Evolutionary conservation across 306 rosid genomes (phyloP).

Genomic region (Inga leiocalycina): DNA sequence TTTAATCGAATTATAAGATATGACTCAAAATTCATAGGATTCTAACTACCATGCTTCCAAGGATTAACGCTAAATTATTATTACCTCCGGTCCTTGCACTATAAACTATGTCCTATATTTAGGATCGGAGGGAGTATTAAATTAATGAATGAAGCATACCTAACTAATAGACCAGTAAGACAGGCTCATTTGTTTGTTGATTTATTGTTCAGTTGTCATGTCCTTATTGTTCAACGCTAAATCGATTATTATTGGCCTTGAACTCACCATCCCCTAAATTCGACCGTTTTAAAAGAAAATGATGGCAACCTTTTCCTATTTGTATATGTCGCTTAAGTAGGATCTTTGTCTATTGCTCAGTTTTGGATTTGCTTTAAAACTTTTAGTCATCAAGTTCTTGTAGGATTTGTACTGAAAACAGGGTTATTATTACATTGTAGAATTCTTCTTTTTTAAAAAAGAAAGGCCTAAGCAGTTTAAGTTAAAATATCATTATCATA

Average conservation of each 20-base stretch:
- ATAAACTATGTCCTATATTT: too few relatives aligned
- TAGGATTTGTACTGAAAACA: not conserved
- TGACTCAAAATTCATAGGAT: too few relatives aligned
- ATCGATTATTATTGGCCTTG: slow-evolving; percentile 2
- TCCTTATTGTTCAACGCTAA: not conserved
- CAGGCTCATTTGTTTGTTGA: not conserved
- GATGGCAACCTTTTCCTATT: not conserved
- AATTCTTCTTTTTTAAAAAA: not conserved
- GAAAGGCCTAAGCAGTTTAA: not conserved
- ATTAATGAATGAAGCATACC: not conserved
- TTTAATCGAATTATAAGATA: too few relatives aligned
- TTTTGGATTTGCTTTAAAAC: not conserved
- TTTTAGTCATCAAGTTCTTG: not conserved
- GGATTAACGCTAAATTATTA: not conserved
- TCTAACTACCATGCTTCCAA: not conserved
- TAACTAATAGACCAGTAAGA: not conserved
- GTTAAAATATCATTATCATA: not conserved
- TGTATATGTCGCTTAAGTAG: not conserved
- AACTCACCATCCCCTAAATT: not conserved
- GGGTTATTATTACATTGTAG: too few relatives aligned
- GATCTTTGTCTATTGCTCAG: not conserved
- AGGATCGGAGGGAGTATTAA: too few relatives aligned
- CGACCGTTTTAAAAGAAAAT: not conserved
- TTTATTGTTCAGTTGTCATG: slow-evolving; percentile 18
- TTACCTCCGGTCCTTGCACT: fast-evolving